phyloP scores from a whole-genome alignment of 176 grass and related monocot species.

The Oryza rufipogon region DNA sequence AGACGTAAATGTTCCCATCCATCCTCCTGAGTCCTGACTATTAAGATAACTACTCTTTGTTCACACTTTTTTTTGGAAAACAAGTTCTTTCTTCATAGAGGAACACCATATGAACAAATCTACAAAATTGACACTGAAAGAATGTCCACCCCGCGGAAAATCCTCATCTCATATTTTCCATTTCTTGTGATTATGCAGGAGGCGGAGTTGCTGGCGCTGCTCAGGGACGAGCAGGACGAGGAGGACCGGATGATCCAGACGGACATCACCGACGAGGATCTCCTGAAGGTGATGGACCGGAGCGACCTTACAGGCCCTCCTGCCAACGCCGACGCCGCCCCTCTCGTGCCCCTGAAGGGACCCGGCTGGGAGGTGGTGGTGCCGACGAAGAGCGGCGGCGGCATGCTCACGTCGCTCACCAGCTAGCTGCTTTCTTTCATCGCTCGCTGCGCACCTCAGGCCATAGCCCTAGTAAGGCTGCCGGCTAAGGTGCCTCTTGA shows the following conservation, averaged over 20 bases:
- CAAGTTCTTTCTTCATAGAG: not conserved
- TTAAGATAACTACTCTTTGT: not conserved
- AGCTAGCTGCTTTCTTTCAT: constrained; percentile 41
- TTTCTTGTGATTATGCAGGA: constrained; percentile 48
- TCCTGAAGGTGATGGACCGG: constrained; percentile 69
- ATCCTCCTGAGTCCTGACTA: not conserved
- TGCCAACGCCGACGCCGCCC: not conserved
- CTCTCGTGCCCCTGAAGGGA: constrained; percentile 65
- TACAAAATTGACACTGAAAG: not conserved
- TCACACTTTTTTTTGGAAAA: not conserved
- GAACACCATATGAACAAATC: not conserved
- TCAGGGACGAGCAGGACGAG: constrained; percentile 69
- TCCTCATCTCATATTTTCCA: not conserved
- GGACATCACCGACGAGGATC: constrained; percentile 72
- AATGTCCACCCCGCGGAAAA: not conserved
- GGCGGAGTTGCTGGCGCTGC: constrained; percentile 68
- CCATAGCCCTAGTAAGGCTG: not conserved
- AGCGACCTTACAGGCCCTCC: constrained; percentile 49
- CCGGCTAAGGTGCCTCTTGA: not conserved
- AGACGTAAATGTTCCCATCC: constrained; percentile 44
- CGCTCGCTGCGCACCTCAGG: not conserved
- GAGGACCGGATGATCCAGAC: constrained; percentile 88
- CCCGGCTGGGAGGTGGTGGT: constrained; percentile 97
- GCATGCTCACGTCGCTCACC: constrained; percentile 72
- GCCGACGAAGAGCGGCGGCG: constrained; percentile 61